Percentiles rank a stretch among this genome's conserved stretches.
These are phyloP conservation scores for Scheffersomyces illinoinensis DNA, from an alignment of 1,139 yeast genomes.

Conservation along the genomic window DNA sequence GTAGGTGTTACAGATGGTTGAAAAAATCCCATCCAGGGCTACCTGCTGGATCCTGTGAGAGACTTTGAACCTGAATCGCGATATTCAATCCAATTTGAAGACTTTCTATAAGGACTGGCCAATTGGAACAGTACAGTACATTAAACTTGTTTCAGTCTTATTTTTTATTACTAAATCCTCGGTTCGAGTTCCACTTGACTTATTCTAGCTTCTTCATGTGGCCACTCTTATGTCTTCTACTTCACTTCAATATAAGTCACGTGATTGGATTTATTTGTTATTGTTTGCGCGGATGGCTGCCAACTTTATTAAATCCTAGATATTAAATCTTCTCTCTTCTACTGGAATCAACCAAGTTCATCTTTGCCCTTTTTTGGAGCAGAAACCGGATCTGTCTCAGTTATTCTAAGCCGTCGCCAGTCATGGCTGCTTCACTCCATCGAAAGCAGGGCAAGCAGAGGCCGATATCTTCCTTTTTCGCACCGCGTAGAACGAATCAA, in stretches of 20 bases:
- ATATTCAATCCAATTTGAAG: too few relatives aligned
- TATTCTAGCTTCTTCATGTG: not conserved
- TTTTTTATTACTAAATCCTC: too few relatives aligned
- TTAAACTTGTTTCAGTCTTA: too few relatives aligned
- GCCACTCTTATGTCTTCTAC: not conserved
- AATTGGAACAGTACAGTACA: too few relatives aligned
- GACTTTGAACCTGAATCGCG: too few relatives aligned
- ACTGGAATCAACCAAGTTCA: not conserved
- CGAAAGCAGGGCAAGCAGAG: not conserved
- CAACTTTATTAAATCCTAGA: not conserved
- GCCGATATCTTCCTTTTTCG: conserved; percentile 1
- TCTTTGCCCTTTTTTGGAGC: not conserved
- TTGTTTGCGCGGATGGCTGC: not conserved
- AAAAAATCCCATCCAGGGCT: too few relatives aligned
- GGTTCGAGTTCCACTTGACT: not conserved
- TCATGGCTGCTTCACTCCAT: not conserved
- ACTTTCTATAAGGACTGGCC: too few relatives aligned
- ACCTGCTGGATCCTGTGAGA: too few relatives aligned
- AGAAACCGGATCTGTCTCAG: not conserved
- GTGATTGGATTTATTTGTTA: not conserved
- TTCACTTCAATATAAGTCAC: not conserved
- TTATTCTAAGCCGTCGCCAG: not conserved
- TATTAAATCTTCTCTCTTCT: too few relatives aligned
- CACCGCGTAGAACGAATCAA: not conserved
- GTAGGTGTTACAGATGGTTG: too few relatives aligned